Evolutionary conservation across 352 stramenopile species (phyloP), one percentile per base, ranked within the genome.

Genomic region (Phytophthora rubi): DNA sequence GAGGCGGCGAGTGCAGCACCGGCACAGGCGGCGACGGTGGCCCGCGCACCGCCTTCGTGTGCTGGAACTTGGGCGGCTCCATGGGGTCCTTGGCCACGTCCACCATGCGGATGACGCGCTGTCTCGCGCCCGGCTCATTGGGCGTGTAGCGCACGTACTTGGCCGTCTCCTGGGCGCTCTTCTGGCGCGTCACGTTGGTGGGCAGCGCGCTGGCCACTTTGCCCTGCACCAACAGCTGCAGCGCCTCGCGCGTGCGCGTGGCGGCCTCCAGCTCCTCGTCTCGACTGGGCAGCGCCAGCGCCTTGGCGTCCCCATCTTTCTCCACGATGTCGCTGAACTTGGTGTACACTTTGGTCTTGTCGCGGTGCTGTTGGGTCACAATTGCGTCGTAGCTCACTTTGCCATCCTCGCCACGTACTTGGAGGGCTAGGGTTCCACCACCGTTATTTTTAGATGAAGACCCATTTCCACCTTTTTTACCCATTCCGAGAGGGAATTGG

Each of bases 61-160:
- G 97, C 80, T 98, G 98, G 76, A 99, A 99, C 80, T 99, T 99
- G 10, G 98, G 97, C 49, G 98, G 98, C 76, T 99, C 97, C 91
- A 99, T 98, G 4, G 98, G 98, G 87, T 99, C 98, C 59, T 99
- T 94, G 59, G 98, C 95, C n/a, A 94, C 93, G 0, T 99, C 97
- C 39, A 99, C 97, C 92, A 99, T 98, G 73, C 97, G 94, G 71
- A 99, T 99, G 65, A 99, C 97, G 47, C 98, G 92, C 81, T 99
- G 94, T 64, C 97, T 79, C 65, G 87, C 89, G 35, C 80, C 81
- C 65, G 93, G 86, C 44, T 96, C 86, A 67, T 96, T 82, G 26
- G 90, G 90, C 53, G 90, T 97, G 71, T 94, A 93, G 12, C 88
- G 85, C 57, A 96, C 88, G 69, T 95, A 97, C 70, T 79, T 87